phyloP scores from a whole-genome alignment of 805 yeast genomes.

The Kuraishia piskuri region DNA sequence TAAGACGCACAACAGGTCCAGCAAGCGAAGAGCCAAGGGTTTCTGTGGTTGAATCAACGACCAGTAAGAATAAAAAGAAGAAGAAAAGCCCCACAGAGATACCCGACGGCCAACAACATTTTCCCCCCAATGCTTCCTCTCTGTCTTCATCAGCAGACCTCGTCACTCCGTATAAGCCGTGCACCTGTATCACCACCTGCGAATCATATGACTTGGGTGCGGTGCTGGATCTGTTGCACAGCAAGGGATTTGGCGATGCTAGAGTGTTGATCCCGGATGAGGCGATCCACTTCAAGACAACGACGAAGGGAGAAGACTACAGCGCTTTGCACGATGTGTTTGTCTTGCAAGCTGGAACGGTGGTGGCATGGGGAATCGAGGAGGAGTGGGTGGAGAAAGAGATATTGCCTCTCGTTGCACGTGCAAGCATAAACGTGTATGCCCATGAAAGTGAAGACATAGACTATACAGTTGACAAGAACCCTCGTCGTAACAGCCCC shows the following conservation, averaged over 20 bases:
- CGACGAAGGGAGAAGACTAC: slow-evolving; percentile 8
- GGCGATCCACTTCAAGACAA: slow-evolving; percentile 47
- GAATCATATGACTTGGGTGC: slow-evolving; percentile 57
- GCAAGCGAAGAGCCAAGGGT: not conserved
- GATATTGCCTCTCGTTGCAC: slow-evolving; percentile 43
- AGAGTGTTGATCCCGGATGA: slow-evolving; percentile 44
- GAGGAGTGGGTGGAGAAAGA: slow-evolving; percentile 41
- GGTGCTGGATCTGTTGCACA: slow-evolving; percentile 30
- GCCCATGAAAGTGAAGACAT: slow-evolving; percentile 74
- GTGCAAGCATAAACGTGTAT: slow-evolving; percentile 39
- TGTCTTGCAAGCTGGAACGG: slow-evolving; percentile 67
- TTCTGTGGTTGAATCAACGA: not conserved
- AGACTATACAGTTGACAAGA: slow-evolving; percentile 43
- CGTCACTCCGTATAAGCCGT: slow-evolving; percentile 26
- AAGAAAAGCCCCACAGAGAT: not conserved
- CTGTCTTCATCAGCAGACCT: too few relatives aligned
- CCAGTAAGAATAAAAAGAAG: not conserved
- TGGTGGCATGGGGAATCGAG: slow-evolving; percentile 75
- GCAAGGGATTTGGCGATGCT: slow-evolving; percentile 24
- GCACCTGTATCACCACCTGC: slow-evolving; percentile 65
- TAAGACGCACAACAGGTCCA: not conserved
- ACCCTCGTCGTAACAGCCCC: slow-evolving; percentile 1
- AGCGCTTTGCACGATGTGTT: slow-evolving; percentile 39
- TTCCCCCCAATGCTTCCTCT: too few relatives aligned
- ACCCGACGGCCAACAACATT: too few relatives aligned